These are phyloP conservation scores for Camelina neglecta DNA, from an alignment of 345 rosid species.

Conservation along the genomic window DNA sequence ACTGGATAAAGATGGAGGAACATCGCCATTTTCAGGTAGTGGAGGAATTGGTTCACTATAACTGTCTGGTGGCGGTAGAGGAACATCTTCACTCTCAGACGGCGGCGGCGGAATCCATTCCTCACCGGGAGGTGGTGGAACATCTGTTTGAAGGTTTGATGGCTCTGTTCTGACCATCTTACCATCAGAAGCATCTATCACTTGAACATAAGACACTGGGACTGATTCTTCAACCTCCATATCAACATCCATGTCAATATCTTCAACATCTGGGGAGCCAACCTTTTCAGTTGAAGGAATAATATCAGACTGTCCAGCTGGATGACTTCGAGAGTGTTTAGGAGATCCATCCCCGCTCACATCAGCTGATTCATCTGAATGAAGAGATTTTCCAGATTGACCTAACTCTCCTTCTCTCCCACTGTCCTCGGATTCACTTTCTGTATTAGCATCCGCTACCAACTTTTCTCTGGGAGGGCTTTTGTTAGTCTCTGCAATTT, in stretches of 20 bases:
- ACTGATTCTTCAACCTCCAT: conserved; percentile 90
- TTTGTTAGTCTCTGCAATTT: conserved; percentile 46
- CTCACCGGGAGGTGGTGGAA: conserved; percentile 76
- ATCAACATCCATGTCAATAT: conserved; percentile 94
- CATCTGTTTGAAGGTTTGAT: conserved; percentile 50
- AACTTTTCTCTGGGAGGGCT: conserved; percentile 44
- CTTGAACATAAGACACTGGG: conserved; percentile 36
- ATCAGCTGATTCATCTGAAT: conserved; percentile 39
- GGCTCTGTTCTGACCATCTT: conserved; percentile 46
- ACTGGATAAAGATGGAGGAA: conserved; percentile 60
- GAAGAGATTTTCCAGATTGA: conserved; percentile 43
- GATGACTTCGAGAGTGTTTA: conserved; percentile 43
- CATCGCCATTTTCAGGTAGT: conserved; percentile 63
- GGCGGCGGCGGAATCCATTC: conserved; percentile 98
- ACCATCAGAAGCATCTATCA: conserved; percentile 39
- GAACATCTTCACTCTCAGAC: conserved; percentile 74
- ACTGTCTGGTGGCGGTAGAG: conserved; percentile 88
- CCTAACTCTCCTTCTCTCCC: conserved; percentile 35
- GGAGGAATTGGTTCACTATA: conserved; percentile 76
- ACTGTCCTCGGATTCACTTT: conserved; percentile 48
- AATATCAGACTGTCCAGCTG: conserved; percentile 45
- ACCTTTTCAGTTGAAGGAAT: conserved; percentile 44
- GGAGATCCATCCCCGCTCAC: conserved; percentile 41
- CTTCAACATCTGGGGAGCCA: conserved; percentile 54
- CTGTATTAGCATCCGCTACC: conserved; percentile 35